Evolutionary conservation across 257 asterid genomes (phyloP), one percentile per base, ranked within the genome.

Genomic region (Parsonsia alboflavescens): DNA sequence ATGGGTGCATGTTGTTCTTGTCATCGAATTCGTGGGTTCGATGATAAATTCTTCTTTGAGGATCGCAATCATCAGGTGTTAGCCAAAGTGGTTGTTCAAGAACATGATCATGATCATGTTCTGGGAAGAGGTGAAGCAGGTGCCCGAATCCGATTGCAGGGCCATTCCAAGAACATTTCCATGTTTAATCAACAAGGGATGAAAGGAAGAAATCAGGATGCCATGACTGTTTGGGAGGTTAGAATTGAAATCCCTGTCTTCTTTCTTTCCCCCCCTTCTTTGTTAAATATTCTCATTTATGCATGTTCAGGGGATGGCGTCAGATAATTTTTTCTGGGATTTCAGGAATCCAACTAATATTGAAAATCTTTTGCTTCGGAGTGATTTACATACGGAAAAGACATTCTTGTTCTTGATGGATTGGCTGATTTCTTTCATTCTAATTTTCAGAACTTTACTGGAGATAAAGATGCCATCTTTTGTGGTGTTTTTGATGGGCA

Each of bases 191-290:
- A 87, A 70, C 93, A 89, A 73, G 98, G 98, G 36, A 84, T 72
- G 59, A 91, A 93, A 17, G 97, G 96, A 28, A 63, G 78, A 49
- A 91, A 88, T 70, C 98, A 93, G 81, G 98, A 93, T 61, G 91
- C 96, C 86, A 89, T 93, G 98, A 89, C 98, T 0, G 97, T 88
- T 78, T 93, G 98, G 97, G 97, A 93, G 98, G 98, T 89, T 78
- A 70, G 54, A 24, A 4, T 52, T 39, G 24, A 0, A 33, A 63
- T 48, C 24, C 73, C 57, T 13, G 42, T 50, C 59, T 17, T n/a
- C 16, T 10, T 12, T 36, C 16, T 56, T 72, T 66, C 21, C 26
- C 30, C 21, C 64, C 62, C 70, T 33, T 33, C 39, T 33, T 3
- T 74, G 59, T 70, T 72, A 56, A n/a, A 2, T 26, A 0, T 36